Conservation (phyloP, 192 early-diverging fungal genomes). For the Coemansia sp. region DNA sequence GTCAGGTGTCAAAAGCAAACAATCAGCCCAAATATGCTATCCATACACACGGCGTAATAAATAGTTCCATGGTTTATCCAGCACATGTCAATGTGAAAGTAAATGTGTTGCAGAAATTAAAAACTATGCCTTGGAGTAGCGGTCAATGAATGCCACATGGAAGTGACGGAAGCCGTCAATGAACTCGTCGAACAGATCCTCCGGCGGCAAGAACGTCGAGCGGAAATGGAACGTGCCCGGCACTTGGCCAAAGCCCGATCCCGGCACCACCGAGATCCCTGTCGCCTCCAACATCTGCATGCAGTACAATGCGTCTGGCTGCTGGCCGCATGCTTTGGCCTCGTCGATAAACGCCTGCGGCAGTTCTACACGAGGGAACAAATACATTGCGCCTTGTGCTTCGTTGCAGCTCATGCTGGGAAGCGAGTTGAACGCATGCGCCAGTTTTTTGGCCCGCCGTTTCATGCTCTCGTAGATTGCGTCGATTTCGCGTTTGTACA, state of each 20-base stretch:
- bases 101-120: neutral
- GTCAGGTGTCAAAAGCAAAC: too few relatives aligned
- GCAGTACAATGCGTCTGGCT: constrained; percentile 89
- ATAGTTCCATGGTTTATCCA: too few relatives aligned
- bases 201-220: constrained; percentile 93
- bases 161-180: constrained; percentile 74
- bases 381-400: constrained; percentile 95
- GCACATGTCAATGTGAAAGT: too few relatives aligned
- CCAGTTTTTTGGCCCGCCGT: constrained; percentile 74
- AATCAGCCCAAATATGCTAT: too few relatives aligned
- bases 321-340: constrained; percentile 66
- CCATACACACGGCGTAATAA: too few relatives aligned
- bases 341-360: constrained; percentile 76
- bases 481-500: constrained; percentile 71
- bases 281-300: constrained; percentile 90
- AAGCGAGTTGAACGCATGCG: constrained; percentile 75
- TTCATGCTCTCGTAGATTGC: constrained; percentile 78
- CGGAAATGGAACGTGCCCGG: constrained; percentile 93
- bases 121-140: constrained; percentile 40
- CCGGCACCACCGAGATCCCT: constrained; percentile 95
- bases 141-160: constrained; percentile 78
- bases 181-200: constrained; percentile 89
- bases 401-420: constrained; percentile 82
- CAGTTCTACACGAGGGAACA: constrained; percentile 82
- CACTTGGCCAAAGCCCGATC: constrained; percentile 90